Base-by-base conservation (phyloP, 495 filamentous ascomycete genomes). In the Daldinia grandis region DNA sequence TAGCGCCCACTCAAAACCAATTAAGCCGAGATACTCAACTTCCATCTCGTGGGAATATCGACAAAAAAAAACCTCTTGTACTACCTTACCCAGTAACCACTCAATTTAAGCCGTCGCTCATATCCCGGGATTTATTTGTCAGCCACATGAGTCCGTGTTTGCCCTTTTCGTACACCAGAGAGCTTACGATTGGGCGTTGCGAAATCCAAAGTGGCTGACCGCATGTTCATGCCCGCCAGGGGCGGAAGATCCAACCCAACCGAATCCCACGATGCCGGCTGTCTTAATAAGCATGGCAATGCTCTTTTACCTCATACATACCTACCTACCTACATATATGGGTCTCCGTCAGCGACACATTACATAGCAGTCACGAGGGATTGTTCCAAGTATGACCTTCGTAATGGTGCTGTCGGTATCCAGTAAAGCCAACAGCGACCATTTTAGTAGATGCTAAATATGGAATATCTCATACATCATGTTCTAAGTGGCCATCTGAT, bases 91-190 rank as follows among this genome's bases (percentile, higher is more conserved):
- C 38, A 40, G 6, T 3, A n/a, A n/a, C n/a, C n/a, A 17, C 17
- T 5, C 42, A 44, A 44, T 44, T 44, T 17, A 33, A 56, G 2
- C 30, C 30, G 12, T 35, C n/a, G 0, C 19, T 6, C 54, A 19
- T 47, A 47, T 21, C 54, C 31, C 28, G 31, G 19, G 5, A 35
- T 8, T 35, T 57, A 60, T 49, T 49, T 60, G 58, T 31, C 38
- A 49, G 40, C n/a, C 37, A 15, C 37, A 15, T 31, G 27, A 19
- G 3, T 12, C n/a, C 49, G 8, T n/a, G 14, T 49, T 60, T 60
- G 38, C 58, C 58, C 28, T 60, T 60, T 60, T 60, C 3, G 58
- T 60, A 19, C 21, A 49, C 19, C 25, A 19, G 40, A 24, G 15
- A 5, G 5, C 28, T 40, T 60, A 17, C 58, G 38, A 60, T 60